Conservation (phyloP, 768 basidiomycete species). For the Boletus barrowsii region DNA sequence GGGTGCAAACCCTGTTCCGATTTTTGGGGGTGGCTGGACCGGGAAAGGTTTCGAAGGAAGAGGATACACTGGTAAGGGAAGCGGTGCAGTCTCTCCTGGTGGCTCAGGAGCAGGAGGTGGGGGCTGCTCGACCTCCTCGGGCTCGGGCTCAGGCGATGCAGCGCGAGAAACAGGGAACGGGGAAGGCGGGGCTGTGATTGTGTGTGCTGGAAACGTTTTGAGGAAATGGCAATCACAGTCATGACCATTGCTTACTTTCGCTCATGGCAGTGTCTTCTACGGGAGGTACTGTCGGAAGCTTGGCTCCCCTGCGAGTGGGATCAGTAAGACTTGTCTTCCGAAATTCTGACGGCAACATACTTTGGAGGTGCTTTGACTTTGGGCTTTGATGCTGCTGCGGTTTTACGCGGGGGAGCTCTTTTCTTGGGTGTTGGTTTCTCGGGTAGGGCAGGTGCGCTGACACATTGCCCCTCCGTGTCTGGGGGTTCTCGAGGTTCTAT, state of each 20-base stretch:
- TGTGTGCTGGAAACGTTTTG: slow-evolving; percentile 42
- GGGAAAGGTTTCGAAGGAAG: slow-evolving; percentile 82
- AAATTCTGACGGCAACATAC: slow-evolving; percentile 15
- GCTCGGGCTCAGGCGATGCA: slow-evolving; percentile 52
- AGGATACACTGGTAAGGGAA: slow-evolving; percentile 61
- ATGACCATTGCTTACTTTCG: slow-evolving; percentile 49
- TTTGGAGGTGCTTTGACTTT: slow-evolving; percentile 31
- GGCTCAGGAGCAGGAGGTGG: slow-evolving; percentile 31
- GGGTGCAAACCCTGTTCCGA: slow-evolving; percentile 70
- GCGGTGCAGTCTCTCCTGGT: slow-evolving; percentile 50
- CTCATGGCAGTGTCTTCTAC: slow-evolving; percentile 54
- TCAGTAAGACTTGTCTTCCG: neutral
- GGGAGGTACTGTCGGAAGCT: slow-evolving; percentile 33
- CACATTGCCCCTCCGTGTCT: slow-evolving; percentile 21
- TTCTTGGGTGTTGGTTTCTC: slow-evolving; percentile 47
- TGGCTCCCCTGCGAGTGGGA: slow-evolving; percentile 27
- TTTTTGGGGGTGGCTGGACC: slow-evolving; percentile 75
- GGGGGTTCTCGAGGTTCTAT: slow-evolving; percentile 30
- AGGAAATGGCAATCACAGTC: neutral
- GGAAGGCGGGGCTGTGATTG: slow-evolving; percentile 72
- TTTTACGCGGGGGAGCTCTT: slow-evolving; percentile 44
- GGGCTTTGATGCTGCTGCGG: slow-evolving; percentile 36
- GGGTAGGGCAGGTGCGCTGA: slow-evolving; percentile 14
- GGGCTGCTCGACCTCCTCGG: slow-evolving; percentile 36
- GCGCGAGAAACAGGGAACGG: slow-evolving; percentile 43